These are phyloP conservation scores for Beauveria sp. DNA, from an alignment of 2,329 filamentous ascomycete species.

Conservation along the genomic window DNA sequence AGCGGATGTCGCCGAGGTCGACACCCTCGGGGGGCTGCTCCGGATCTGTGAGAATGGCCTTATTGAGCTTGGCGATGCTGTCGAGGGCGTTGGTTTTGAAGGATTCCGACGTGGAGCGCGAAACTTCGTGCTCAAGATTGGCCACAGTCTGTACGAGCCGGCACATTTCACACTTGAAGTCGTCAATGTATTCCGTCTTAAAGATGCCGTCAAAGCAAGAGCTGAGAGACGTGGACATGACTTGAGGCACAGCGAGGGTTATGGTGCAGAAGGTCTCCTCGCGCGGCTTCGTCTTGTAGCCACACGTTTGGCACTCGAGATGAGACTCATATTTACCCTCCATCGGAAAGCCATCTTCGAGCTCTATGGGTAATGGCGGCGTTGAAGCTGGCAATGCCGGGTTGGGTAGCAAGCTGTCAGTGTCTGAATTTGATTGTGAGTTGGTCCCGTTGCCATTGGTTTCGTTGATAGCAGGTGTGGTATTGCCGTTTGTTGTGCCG, in stretches of 20 bases:
- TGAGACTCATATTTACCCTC: constrained; percentile 92
- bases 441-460: constrained; percentile 9
- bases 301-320: constrained; percentile 84
- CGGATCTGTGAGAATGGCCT: constrained; percentile 70
- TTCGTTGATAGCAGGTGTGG: background rate
- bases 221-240: constrained; percentile 71
- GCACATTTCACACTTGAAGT: constrained; percentile 93
- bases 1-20: constrained; percentile 62
- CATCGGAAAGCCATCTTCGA: constrained; percentile 76
- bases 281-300: constrained; percentile 79
- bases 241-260: constrained; percentile 84
- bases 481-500: background rate
- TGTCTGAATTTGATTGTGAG: constrained; percentile 2
- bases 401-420: constrained; percentile 11
- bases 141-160: constrained; percentile 73
- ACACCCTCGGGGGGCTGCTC: constrained; percentile 69
- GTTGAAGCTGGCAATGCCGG: constrained; percentile 15
- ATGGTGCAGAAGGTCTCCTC: constrained; percentile 84
- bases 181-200: constrained; percentile 92
- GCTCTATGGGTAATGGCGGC: constrained; percentile 26
- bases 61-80: constrained; percentile 58
- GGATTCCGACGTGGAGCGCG: constrained; percentile 43
- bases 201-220: constrained; percentile 89
- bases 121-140: constrained; percentile 52
- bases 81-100: constrained; percentile 44